Conservation (phyloP, 2,329 filamentous ascomycete genomes). For the Diaporthe helianthi region DNA sequence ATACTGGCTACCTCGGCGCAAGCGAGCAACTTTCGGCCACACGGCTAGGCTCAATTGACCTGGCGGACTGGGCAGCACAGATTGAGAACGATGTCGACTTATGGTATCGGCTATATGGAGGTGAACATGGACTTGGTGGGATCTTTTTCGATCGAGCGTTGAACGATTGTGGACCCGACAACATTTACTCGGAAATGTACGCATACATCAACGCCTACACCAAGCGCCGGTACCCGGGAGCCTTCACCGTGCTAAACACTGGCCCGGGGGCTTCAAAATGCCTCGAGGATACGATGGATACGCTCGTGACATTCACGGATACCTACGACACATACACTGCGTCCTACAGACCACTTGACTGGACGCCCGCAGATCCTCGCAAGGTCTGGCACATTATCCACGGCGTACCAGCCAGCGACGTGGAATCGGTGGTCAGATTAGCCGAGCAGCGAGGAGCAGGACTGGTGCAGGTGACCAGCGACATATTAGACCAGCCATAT, state of each 20-base stretch:
- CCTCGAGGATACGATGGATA: slow-evolving; percentile 44
- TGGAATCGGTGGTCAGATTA: not conserved
- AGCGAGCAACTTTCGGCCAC: slow-evolving; percentile 4
- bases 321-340: slow-evolving; percentile 40
- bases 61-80: slow-evolving; percentile 38
- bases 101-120: slow-evolving; percentile 39
- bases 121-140: slow-evolving; percentile 38
- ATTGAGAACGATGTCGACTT: slow-evolving; percentile 39
- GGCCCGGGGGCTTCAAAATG: slow-evolving; percentile 39
- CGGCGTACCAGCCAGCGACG: slow-evolving; percentile 35
- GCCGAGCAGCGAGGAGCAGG: not conserved
- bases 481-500: not conserved
- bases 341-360: slow-evolving; percentile 39
- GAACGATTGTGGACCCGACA: slow-evolving; percentile 39
- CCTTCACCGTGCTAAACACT: slow-evolving; percentile 39
- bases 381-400: slow-evolving; percentile 46
- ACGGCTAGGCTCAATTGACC: slow-evolving; percentile 36
- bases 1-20: not conserved
- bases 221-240: slow-evolving; percentile 38
- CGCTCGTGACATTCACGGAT: slow-evolving; percentile 42
- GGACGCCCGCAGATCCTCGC: slow-evolving; percentile 40
- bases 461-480: not conserved
- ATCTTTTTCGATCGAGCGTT: slow-evolving; percentile 46
- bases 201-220: slow-evolving; percentile 38
- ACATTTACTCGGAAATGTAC: slow-evolving; percentile 42